These are phyloP conservation scores for Aureobasidium lini DNA, from an alignment of 2,329 filamentous ascomycete species.

Conservation along the genomic window DNA sequence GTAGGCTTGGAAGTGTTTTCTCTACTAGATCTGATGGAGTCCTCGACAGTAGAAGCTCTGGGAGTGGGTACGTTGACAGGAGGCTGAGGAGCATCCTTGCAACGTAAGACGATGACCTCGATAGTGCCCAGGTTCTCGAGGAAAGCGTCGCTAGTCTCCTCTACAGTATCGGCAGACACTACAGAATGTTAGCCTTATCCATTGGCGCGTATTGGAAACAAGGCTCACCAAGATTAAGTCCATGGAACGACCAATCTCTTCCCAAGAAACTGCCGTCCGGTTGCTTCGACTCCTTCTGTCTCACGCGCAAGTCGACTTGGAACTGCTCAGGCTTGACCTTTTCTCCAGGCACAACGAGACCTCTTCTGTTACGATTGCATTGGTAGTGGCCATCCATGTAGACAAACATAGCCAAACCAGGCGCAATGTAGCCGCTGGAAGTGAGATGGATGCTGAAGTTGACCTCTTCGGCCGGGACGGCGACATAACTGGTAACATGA, in stretches of 20 bases:
- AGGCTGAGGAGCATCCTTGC: conserved; percentile 24
- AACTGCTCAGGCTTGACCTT: conserved; percentile 26
- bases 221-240: conserved; percentile 38
- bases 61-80: not conserved
- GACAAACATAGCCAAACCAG: conserved; percentile 48
- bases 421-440: conserved; percentile 44
- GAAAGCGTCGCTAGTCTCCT: conserved; percentile 23
- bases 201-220: not conserved
- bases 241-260: conserved; percentile 47
- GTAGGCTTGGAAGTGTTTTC: not conserved
- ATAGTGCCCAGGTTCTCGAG: conserved; percentile 39
- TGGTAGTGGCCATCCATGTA: conserved; percentile 53
- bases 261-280: conserved; percentile 41
- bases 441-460: conserved; percentile 44
- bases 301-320: conserved; percentile 42
- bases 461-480: conserved; percentile 39
- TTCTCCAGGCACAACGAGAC: conserved; percentile 30
- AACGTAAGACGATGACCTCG: conserved; percentile 41
- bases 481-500: conserved; percentile 44
- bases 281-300: conserved; percentile 47
- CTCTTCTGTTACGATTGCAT: conserved; percentile 46
- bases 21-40: not conserved
- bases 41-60: not conserved
- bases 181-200: conserved; percentile 14
- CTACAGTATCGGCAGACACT: conserved; percentile 33